Conservation (phyloP, 2,329 filamentous ascomycete genomes). For the Colletotrichum melonis region DNA sequence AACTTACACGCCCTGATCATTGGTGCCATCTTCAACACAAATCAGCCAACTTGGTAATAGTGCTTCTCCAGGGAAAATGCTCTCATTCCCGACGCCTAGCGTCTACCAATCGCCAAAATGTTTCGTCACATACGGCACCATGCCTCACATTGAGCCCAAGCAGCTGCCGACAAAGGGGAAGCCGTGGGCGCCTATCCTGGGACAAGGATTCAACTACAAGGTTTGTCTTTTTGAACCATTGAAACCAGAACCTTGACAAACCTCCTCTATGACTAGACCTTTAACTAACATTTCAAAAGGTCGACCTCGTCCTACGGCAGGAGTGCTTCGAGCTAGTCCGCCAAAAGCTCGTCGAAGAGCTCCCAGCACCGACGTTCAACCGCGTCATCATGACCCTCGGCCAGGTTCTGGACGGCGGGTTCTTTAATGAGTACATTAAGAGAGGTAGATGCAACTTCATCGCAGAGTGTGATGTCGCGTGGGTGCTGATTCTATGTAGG, state of each 20-base stretch:
- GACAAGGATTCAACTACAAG: conserved; percentile 76
- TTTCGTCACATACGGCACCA: conserved; percentile 75
- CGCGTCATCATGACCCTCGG: conserved; percentile 78
- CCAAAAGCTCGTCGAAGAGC: conserved; percentile 58
- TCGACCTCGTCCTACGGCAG: conserved; percentile 79
- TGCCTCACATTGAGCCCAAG: conserved; percentile 76
- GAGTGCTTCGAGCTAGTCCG: conserved; percentile 67
- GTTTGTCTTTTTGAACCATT: conserved; percentile 49
- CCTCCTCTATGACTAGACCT: too few relatives aligned
- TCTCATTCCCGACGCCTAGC: conserved; percentile 55
- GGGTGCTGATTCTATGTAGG: conserved; percentile 59
- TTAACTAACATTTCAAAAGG: conserved; percentile 46
- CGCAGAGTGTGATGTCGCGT: too few relatives aligned
- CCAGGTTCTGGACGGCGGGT: conserved; percentile 77
- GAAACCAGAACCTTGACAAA: neutral
- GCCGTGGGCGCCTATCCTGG: conserved; percentile 77
- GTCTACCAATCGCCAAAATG: conserved; percentile 74
- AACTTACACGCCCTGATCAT: neutral
- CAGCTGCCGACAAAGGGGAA: conserved; percentile 79
- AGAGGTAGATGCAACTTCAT: conserved; percentile 60
- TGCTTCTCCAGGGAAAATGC: conserved; percentile 43
- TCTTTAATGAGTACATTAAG: conserved; percentile 89
- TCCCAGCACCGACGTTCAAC: conserved; percentile 63
- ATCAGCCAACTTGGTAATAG: too few relatives aligned
- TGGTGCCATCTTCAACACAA: neutral